Base-by-base conservation (phyloP, 495 filamentous ascomycete species). In the Talaromyces adpressus region DNA sequence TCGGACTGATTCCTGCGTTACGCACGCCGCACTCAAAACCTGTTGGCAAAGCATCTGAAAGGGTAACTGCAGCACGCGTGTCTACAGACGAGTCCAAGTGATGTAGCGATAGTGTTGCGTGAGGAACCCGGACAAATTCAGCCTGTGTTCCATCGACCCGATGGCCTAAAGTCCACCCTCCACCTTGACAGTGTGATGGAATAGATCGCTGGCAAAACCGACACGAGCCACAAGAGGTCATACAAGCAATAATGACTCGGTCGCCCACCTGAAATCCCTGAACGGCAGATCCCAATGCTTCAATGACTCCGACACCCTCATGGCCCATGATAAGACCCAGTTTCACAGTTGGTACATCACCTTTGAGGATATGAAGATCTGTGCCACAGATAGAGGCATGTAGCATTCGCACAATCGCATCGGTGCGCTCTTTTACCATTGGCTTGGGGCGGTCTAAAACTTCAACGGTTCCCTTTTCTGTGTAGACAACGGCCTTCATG, bases 261-360 rank as follows among this genome's bases (percentile, higher is more conserved):
- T 82, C 74, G 51, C 80, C 75, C 34, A 74, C 69, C 2, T 61
- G 61, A 6, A 86, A 69, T 1, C 71, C 75, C 30, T 73, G 83
- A 5, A 91, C 86, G 0, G 66, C 81, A 0, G 80, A 66, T 1
- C 90, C 90, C n/a, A 91, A 77, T 18, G 81, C 71, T 22, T 92
- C 89, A 11, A 93, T 86, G 16, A 89, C 73, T n/a, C 91, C 91
- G 68, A 87, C 90, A 72, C 91, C 92, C 66, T 94, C 91, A 70
- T 94, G 91, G 51, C 91, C 91, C 0, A 93, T 78, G 63, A 93
- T 89, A 71, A 92, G 87, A 36, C 90, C 90, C 59, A 87, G 85
- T 61, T 85, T 76, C 53, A 91, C 67, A 69, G 91, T 81, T 2
- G 92, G 73, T 16, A 95, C 79, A 22, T 77, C 72, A 60, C 86